Percentiles rank a stretch among this genome's conserved stretches.
Conservation (phyloP, 805 yeast species). For the Yarrowia yakushimensis region DNA sequence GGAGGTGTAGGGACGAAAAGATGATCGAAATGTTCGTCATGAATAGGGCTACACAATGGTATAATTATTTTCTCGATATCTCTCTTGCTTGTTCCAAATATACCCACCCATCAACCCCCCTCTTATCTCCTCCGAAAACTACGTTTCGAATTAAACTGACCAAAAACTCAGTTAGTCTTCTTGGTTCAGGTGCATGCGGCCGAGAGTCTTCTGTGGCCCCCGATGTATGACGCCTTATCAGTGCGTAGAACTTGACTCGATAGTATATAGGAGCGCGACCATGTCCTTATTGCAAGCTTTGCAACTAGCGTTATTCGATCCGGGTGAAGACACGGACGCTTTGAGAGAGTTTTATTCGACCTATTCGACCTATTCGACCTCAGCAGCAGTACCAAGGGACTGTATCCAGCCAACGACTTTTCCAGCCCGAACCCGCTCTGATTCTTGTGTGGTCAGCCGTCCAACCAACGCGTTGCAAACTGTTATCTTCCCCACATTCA, state of each 20-base stretch:
- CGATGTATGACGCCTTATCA: slow-evolving; percentile 24
- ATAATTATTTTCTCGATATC: no score
- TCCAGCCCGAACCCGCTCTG: no score
- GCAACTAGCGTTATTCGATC: not conserved
- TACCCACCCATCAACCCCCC: slow-evolving; percentile 8
- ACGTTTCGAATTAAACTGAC: slow-evolving; percentile 16
- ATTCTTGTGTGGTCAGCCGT: not conserved
- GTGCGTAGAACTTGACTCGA: slow-evolving; percentile 8
- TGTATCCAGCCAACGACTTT: no score
- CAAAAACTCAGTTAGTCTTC: not conserved
- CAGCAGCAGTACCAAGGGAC: no score
- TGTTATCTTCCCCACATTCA: slow-evolving; percentile 25
- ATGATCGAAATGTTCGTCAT: not conserved
- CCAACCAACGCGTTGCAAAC: slow-evolving; percentile 10
- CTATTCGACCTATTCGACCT: no score
- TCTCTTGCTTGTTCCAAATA: not conserved
- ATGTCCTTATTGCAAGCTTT: slow-evolving; percentile 1
- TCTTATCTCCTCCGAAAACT: slow-evolving; percentile 17
- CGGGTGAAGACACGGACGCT: not conserved
- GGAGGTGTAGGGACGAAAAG: not conserved
- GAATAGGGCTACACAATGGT: not conserved
- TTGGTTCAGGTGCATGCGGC: slow-evolving; percentile 22
- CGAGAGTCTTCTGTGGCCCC: slow-evolving; percentile 25
- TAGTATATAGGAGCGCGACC: not conserved
- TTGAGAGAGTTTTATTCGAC: no score